phyloP scores from a whole-genome alignment of 805 yeast genomes.

The Schwanniomyces occidentalis region DNA sequence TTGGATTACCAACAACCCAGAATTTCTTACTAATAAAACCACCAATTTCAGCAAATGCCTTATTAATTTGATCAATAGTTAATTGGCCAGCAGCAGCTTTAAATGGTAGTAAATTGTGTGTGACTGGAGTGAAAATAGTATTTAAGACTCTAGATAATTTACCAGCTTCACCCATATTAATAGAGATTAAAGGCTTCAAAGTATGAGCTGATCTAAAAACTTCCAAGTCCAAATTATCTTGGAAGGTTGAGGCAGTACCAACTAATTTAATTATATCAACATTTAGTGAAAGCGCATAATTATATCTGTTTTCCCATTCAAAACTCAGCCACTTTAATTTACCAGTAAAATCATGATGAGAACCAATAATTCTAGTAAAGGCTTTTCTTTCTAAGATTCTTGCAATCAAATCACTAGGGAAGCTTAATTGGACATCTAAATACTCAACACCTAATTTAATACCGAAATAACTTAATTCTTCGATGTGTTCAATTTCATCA shows the following conservation, averaged over 20 bases:
- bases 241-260: constrained; percentile 64
- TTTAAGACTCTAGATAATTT: constrained; percentile 79
- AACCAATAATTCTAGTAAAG: constrained; percentile 73
- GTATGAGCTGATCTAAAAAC: constrained; percentile 60
- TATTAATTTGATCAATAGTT: constrained; percentile 63
- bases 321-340: constrained; percentile 60
- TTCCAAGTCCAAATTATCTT: constrained; percentile 74
- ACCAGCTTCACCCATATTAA: constrained; percentile 78
- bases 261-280: constrained; percentile 83
- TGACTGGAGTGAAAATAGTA: constrained; percentile 77
- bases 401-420: constrained; percentile 56
- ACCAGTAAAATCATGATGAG: constrained; percentile 76
- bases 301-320: constrained; percentile 75
- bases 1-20: constrained; percentile 79
- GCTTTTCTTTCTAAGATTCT: constrained; percentile 53
- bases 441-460: constrained; percentile 77
- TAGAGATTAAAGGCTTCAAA: constrained; percentile 70
- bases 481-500: constrained; percentile 46
- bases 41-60: constrained; percentile 58
- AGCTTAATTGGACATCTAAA: constrained; percentile 76
- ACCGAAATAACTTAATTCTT: constrained; percentile 57
- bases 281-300: constrained; percentile 61
- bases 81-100: constrained; percentile 84
- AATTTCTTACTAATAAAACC: constrained; percentile 58
- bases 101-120: constrained; percentile 64